A percentile compares a stretch with the other conserved stretches of the same genome.
These are phyloP conservation scores for Cercospora sp. DNA, from an alignment of 2,329 filamentous ascomycete species.

Conservation along the genomic window DNA sequence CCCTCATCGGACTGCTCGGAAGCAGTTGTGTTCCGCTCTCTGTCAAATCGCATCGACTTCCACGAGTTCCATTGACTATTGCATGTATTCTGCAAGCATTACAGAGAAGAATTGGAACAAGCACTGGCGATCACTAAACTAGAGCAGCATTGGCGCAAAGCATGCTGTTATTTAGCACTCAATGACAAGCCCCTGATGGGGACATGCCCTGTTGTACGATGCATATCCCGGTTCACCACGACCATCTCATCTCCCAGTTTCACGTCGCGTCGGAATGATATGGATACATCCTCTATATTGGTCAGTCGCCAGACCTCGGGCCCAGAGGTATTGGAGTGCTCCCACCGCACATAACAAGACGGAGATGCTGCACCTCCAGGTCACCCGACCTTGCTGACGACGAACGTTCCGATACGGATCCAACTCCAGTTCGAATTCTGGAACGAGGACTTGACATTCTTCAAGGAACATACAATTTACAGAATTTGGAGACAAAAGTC, in stretches of 20 bases:
- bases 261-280: not conserved
- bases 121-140: not conserved
- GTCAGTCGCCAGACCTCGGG: not conserved
- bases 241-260: not conserved
- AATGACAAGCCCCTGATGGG: not conserved
- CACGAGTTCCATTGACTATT: not conserved
- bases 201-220: not conserved
- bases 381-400: not conserved
- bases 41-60: not conserved
- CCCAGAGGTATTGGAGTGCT: not conserved
- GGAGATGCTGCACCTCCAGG: not conserved
- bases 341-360: not conserved
- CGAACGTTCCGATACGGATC: not conserved
- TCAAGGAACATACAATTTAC: not conserved
- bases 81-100: not conserved
- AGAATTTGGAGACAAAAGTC: not conserved
- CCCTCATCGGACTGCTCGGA: not conserved
- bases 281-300: not conserved
- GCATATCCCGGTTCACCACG: not conserved
- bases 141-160: not conserved
- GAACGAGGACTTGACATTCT: not conserved
- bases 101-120: not conserved
- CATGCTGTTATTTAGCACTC: not conserved
- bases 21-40: not conserved
- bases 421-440: not conserved